Conservation (phyloP, 257 asterid genomes). For the Paraleonurus japonicus region DNA sequence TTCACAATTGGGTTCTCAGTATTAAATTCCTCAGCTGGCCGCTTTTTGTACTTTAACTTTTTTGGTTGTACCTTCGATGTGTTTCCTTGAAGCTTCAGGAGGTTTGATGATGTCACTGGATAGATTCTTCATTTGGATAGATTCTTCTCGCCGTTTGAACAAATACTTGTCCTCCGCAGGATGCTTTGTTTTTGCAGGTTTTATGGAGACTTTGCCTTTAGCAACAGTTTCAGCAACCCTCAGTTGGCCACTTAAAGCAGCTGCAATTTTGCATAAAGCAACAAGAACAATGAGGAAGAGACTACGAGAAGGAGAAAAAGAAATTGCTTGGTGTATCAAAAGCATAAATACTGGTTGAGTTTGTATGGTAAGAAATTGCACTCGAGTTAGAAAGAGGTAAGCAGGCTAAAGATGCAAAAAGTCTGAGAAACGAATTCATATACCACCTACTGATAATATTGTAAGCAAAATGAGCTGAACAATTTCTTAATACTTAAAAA, state of each 20-base stretch:
- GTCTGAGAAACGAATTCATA: background rate
- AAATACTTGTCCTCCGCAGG: conserved; percentile 43
- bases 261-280: conserved; percentile 33
- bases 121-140: conserved; percentile 34
- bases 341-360: conserved; percentile 27
- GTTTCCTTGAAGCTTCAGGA: conserved; percentile 36
- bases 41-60: conserved; percentile 50
- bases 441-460: too few species aligned
- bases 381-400: background rate
- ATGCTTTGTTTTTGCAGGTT: conserved; percentile 35
- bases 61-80: conserved; percentile 37
- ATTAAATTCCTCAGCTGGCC: conserved; percentile 39
- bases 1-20: conserved; percentile 38
- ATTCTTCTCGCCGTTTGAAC: conserved; percentile 59
- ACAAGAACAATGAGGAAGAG: conserved; percentile 19
- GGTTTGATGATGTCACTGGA: conserved; percentile 24
- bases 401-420: background rate
- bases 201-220: conserved; percentile 32
- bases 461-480: background rate
- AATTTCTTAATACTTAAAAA: background rate
- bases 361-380: background rate
- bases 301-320: background rate
- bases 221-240: conserved; percentile 53
- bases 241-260: conserved; percentile 51
- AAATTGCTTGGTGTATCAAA: background rate